Evolutionary conservation across 371 early-diverging fungal species (phyloP), one percentile per base, ranked within the genome.

Genomic region (Mortierella sp.): DNA sequence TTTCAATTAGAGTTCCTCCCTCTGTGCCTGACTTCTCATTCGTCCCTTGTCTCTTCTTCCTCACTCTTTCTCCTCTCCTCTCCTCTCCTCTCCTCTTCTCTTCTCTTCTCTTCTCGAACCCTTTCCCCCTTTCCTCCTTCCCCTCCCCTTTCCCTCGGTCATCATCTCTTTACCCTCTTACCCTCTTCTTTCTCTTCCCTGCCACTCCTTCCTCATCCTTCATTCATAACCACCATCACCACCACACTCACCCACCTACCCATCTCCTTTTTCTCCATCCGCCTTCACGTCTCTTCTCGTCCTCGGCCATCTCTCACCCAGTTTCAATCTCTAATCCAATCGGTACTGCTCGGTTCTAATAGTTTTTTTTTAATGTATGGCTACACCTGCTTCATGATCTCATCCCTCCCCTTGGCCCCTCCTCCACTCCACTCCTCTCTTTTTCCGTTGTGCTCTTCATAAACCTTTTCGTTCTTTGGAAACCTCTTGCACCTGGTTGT

Each of bases 91-190:
- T n/a, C 29, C 29, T 29, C 49, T 7, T 49, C 18, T 75, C 12
- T 16, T 21, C 44, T 79, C 51, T 71, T 51, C 44, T 56, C 70
- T 35, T 58, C 24, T 56, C 71, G 44, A 29, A 14, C 51, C 43
- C 55, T 70, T 21, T 55, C 43, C 38, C 44, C 32, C 21, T 48
- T 32, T 29, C 21, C 75, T 29, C 21, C 29, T n/a, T 55, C 70
- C 35, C n/a, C 51, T 71, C 44, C 24, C 58, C 48, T 58, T 24
- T 21, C 14, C 60, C 63, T 58, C 21, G 27, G n/a, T 43, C 70
- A n/a, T 70, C 70, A 16, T 51, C 65, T 44, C 55, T 10, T 48
- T 44, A 38, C 21, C 58, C 48, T 74, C 38, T 58, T 46, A 4
- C 44, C 46, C 51, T 29, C 1, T 35, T 35, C 35, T 35, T 35